Base-by-base conservation (phyloP, 352 stramenopile genomes). In the Globisporangium perplexum region DNA sequence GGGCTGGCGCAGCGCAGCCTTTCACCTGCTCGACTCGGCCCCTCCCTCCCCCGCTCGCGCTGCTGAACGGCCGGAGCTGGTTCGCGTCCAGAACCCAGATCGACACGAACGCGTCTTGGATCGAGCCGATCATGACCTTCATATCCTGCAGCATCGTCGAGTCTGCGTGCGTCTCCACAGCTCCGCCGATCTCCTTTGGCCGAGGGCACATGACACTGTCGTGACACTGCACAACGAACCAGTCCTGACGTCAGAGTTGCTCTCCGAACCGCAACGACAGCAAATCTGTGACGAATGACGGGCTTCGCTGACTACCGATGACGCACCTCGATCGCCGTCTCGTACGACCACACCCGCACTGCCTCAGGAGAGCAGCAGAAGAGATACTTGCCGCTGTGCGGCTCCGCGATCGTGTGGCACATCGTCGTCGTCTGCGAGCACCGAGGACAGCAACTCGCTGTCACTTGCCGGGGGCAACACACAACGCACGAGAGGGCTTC, bases 261-360 rank as follows among this genome's bases (percentile, higher is more conserved):
- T 39, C 12, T 12, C 8, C 8, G 8, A 39, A 5, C 14, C 11
- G 33, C 22, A 26, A 28, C 41, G 20, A 46, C 6, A 15, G 12
- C 7, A 46, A 15, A 46, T 8, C 4, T 20, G 35, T 7, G 18
- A 26, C 7, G 7, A 15, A 24, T 7, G 0, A 12, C 18, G 12
- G 5, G 2, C 8, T 12, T 36, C 11, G 31, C 8, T 14, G 11
- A 1, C 11, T 15, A 35, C 7, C 3, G 11, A 35, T 15, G 15
- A 26, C 45, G 26, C 47, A 53, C 47, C 31, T 91, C 69, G 36
- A 92, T 88, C 0, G 82, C 77, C 33, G 74, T 78, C 60, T 94
- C 84, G 44, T 93, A 94, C 0, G 82, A 93, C 84, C 84, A 94
- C 14, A 94, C 69, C 43, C 80, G 83, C 50, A 91, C 69, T 11